A percentile compares a stretch with the other conserved stretches of the same genome.
Conservation (phyloP, 1,139 yeast genomes). For the Suhomyces wounanorum region DNA sequence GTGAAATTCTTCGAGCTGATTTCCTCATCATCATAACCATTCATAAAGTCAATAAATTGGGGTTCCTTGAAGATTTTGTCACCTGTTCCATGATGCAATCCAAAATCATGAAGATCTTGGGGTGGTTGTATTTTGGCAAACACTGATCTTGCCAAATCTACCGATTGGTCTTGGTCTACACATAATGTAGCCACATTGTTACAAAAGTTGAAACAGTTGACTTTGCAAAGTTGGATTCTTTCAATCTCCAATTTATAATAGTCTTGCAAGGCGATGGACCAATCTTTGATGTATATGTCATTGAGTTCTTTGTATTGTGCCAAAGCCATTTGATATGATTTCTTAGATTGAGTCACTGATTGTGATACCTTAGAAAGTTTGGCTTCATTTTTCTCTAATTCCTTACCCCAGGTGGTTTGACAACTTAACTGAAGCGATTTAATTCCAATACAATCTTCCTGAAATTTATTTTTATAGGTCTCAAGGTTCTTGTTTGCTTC, state of each 20-base stretch:
- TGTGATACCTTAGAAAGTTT: constrained; percentile 60
- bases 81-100: constrained; percentile 65
- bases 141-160: constrained; percentile 66
- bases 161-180: constrained; percentile 74
- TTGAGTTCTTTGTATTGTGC: constrained; percentile 64
- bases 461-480: constrained; percentile 56
- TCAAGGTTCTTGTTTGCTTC: constrained; percentile 37
- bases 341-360: constrained; percentile 49
- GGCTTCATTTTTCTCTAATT: constrained; percentile 64
- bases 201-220: constrained; percentile 81
- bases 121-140: constrained; percentile 70
- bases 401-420: constrained; percentile 77
- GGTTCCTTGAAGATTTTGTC: constrained; percentile 61
- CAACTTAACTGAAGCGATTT: constrained; percentile 63
- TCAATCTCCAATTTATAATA: constrained; percentile 79
- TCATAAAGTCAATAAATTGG: constrained; percentile 41
- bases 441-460: constrained; percentile 58
- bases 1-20: constrained; percentile 18
- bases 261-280: constrained; percentile 70
- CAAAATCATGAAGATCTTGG: constrained; percentile 60
- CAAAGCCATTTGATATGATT: constrained; percentile 62
- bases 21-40: constrained; percentile 35
- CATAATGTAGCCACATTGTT: constrained; percentile 76
- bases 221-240: constrained; percentile 71
- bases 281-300: constrained; percentile 74